phyloP scores from a whole-genome alignment of 495 filamentous ascomycete genomes.

The Venustampulla echinocandica region DNA sequence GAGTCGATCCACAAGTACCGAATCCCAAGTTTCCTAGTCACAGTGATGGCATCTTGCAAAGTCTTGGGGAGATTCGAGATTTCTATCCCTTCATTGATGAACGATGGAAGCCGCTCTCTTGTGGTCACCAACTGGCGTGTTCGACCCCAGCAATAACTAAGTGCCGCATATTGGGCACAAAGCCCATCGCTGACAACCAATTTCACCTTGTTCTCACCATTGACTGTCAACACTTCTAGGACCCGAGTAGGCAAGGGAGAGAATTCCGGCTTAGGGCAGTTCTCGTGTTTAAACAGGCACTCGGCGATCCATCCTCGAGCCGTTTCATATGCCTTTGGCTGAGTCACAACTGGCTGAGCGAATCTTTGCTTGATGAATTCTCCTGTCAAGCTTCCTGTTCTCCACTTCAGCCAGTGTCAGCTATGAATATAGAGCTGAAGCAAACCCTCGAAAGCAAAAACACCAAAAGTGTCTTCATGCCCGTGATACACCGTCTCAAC shows the following conservation, averaged over 20 bases:
- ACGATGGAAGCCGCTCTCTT: not conserved
- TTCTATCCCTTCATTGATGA: not conserved
- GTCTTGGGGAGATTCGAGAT: not conserved
- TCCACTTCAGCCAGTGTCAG: too few species aligned
- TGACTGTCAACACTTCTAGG: not conserved
- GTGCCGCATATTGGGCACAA: not conserved
- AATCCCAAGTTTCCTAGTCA: not conserved
- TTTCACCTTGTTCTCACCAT: not conserved
- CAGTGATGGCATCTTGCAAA: not conserved
- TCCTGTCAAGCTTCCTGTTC: too few species aligned
- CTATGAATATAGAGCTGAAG: too few species aligned
- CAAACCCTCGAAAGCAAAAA: too few species aligned
- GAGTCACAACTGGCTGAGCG: too few species aligned
- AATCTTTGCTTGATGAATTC: too few species aligned
- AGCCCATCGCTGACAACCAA: not conserved
- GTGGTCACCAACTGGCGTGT: not conserved
- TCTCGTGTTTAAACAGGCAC: not conserved
- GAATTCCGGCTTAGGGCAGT: not conserved
- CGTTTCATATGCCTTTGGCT: too few species aligned
- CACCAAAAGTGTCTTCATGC: too few species aligned
- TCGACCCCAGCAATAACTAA: conserved; percentile 1
- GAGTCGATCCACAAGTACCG: conserved; percentile 2
- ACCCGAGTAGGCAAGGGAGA: not conserved
- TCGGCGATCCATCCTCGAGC: not conserved
- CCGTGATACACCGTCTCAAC: too few species aligned